Conservation (phyloP, 768 basidiomycete genomes). For the Kwoniella sp. region DNA sequence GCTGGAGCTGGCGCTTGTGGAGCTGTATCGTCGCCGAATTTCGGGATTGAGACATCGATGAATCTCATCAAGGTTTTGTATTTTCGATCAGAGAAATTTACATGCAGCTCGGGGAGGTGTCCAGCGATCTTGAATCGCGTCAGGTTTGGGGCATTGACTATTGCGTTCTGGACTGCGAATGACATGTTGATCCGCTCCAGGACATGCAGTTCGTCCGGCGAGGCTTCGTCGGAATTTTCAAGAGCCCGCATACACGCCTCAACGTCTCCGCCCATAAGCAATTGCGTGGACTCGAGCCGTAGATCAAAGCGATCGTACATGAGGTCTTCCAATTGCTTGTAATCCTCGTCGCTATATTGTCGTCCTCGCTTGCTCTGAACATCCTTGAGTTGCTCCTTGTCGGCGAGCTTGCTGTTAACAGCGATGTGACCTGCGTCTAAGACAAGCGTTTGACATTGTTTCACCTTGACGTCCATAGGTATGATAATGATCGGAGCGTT, state of each 20-base stretch:
- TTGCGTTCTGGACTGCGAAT: conserved; percentile 84
- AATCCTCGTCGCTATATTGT: conserved; percentile 82
- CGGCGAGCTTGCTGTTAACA: conserved; percentile 81
- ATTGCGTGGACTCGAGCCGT: conserved; percentile 83
- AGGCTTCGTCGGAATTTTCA: conserved; percentile 53
- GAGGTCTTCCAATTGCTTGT: conserved; percentile 73
- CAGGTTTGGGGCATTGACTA: conserved; percentile 74
- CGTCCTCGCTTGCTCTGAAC: conserved; percentile 78
- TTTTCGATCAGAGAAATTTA: conserved; percentile 59
- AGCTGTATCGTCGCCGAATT: conserved; percentile 57
- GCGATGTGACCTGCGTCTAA: conserved; percentile 96
- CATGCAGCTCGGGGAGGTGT: conserved; percentile 74
- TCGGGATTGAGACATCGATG: conserved; percentile 83
- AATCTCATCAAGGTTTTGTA: conserved; percentile 79
- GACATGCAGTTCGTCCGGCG: conserved; percentile 66
- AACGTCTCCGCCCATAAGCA: conserved; percentile 80
- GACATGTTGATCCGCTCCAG: conserved; percentile 88
- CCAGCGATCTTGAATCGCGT: conserved; percentile 87
- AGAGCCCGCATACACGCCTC: conserved; percentile 77
- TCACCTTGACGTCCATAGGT: conserved; percentile 79
- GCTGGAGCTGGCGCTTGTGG: conserved; percentile 51
- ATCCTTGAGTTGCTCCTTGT: conserved; percentile 70
- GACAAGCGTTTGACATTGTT: conserved; percentile 76
- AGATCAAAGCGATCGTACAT: conserved; percentile 93
- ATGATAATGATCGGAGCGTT: conserved; percentile 95